These are phyloP conservation scores for Diaporthe sp. DNA, from an alignment of 2,329 filamentous ascomycete species.

Conservation along the genomic window DNA sequence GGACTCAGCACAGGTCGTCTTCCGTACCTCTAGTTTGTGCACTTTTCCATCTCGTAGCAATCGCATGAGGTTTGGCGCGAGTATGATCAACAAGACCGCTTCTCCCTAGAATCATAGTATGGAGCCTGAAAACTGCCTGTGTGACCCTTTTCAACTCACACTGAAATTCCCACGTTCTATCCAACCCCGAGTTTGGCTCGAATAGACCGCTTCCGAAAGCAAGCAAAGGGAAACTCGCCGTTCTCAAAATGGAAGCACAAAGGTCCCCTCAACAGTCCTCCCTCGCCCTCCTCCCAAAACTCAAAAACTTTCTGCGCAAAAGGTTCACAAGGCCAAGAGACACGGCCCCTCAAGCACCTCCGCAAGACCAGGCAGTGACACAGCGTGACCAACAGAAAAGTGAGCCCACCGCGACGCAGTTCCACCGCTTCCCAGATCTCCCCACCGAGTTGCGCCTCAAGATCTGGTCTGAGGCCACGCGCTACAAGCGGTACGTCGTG, in stretches of 20 bases:
- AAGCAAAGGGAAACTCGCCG: neutral
- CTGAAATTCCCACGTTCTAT: neutral
- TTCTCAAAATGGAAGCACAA: neutral
- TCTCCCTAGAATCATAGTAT: neutral
- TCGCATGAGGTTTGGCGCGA: neutral
- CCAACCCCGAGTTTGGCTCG: no score
- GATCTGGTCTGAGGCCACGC: constrained; percentile 14
- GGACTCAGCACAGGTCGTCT: no score
- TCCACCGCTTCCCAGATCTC: constrained; percentile 5
- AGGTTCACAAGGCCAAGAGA: neutral
- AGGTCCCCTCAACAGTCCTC: no score
- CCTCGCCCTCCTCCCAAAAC: neutral
- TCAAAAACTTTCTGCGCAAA: neutral
- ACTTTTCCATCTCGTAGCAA: neutral
- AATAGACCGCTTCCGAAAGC: no score
- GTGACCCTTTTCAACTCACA: neutral
- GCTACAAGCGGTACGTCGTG: neutral
- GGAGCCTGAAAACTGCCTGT: neutral
- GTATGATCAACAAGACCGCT: neutral
- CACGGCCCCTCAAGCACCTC: neutral
- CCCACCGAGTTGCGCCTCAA: neutral
- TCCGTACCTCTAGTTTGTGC: no score
- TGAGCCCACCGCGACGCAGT: neutral
- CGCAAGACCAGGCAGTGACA: neutral
- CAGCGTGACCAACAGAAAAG: neutral